phyloP scores from a whole-genome alignment of 2,329 filamentous ascomycete genomes.

The Fusarium verticillioides region DNA sequence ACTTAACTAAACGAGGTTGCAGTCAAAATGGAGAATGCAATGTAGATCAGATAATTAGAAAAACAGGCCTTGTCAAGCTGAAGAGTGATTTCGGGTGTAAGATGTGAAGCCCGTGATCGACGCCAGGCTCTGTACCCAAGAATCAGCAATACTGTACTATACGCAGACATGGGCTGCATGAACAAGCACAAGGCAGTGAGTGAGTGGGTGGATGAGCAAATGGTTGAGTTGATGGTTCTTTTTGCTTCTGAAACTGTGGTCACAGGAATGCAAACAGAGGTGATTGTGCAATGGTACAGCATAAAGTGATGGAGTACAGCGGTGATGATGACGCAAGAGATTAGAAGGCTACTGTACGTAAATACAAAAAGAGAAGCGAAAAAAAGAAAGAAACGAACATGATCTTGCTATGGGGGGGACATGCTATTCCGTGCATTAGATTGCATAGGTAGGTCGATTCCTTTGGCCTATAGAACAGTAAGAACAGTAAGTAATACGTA shows the following conservation, averaged over 20 bases:
- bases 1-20: neutral
- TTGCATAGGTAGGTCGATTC: neutral
- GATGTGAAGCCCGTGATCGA: neutral
- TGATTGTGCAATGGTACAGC: neutral
- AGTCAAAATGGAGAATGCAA: neutral
- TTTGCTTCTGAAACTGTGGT: neutral
- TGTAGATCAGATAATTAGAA: constrained; percentile 2
- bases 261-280: constrained; percentile 11
- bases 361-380: neutral
- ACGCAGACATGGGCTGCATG: neutral
- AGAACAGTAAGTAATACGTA: neutral
- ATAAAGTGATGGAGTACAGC: neutral
- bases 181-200: neutral
- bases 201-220: neutral
- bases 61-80: neutral
- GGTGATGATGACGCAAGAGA: constrained; percentile 10
- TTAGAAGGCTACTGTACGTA: neutral
- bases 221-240: neutral
- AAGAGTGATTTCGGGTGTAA: neutral
- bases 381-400: constrained; percentile 6
- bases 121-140: neutral
- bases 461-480: neutral
- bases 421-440: constrained; percentile 1
- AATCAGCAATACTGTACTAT: neutral
- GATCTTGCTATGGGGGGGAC: neutral